Evolutionary conservation across 345 rosid genomes (phyloP), one percentile per base, ranked within the genome.

Genomic region (Eucalyptus globulus): DNA sequence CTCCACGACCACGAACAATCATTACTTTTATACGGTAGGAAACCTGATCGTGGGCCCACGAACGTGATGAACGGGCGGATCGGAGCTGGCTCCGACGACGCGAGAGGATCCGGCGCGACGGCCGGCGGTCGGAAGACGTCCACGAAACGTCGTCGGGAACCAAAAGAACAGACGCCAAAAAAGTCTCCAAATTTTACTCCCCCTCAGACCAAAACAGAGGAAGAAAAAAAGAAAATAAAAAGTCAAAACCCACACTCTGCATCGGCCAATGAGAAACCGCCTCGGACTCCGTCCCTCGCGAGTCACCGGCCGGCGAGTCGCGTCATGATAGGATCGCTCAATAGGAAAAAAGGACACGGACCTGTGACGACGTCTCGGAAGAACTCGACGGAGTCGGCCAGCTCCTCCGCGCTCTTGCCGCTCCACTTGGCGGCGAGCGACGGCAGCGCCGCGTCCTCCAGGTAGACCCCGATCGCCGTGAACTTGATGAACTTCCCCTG

Each of bases 351-450:
- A n/a, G 43, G 56, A 47, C 34, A 49, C 58, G 14, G 69, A 97
- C 99, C 99, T 34, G 97, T 95, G 86, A 97, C 97, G 86, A 97
- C 90, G 72, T 97, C 98, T 88, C 98, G 93, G 87, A 94, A 96
- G 90, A 97, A 97, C 87, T 93, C 96, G 31, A 92, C 93, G 87
- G 98, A 96, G 40, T 94, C 94, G 83, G 90, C 85, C 91, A 97
- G 90, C 86, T 96, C 97, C 53, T 90, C 89, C 2, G 92, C 83
- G 50, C 80, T 91, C 94, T 95, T 97, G 8, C 96, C 94, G 86
- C 91, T 94, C 99, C 99, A 97, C 87, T 95, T 96, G 56, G 45
- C 93, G 89, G 95, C 93, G 26, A 97, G 95, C 4, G 88, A 93
- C 58, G 93, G 88, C 50, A 96, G 92, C 29, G 98, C 93, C 47